These are phyloP conservation scores for Malassezia caprae DNA, from an alignment of 1,284 basidiomycete genomes.

Conservation along the genomic window DNA sequence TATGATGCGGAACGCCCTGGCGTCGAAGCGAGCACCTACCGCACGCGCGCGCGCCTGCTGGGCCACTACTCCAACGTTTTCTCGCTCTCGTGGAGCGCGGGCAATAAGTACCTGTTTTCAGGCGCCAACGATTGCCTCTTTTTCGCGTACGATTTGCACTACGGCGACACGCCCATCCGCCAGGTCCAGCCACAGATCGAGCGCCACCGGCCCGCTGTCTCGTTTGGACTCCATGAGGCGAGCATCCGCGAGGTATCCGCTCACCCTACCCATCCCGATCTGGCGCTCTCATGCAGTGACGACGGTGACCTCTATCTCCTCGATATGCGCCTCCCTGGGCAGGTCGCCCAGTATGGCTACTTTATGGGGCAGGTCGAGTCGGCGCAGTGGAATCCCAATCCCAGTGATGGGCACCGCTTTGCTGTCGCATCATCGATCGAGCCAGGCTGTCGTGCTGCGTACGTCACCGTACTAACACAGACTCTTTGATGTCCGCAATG, in stretches of 20 bases:
- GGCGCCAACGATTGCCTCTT: constrained; percentile 14
- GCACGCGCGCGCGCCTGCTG: constrained; percentile 6
- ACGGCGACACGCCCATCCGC: constrained; percentile 3
- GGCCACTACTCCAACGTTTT: constrained; percentile 17
- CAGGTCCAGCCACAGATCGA: not conserved
- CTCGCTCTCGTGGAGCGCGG: constrained; percentile 12
- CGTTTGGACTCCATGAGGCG: constrained; percentile 2
- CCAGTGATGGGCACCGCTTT: constrained; percentile 14
- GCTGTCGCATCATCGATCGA: constrained; percentile 8
- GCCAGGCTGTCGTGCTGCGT: constrained; percentile 5
- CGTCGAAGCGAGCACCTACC: constrained; percentile 9
- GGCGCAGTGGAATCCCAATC: constrained; percentile 17
- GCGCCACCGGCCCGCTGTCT: not conserved
- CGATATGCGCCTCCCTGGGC: constrained; percentile 11
- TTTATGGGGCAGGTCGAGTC: constrained; percentile 13
- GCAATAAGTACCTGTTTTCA: constrained; percentile 8
- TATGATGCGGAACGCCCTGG: constrained; percentile 1
- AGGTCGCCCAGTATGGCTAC: constrained; percentile 4
- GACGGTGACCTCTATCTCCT: constrained; percentile 14
- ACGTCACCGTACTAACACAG: constrained; percentile 1
- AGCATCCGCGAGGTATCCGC: constrained; percentile 17
- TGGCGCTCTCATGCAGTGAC: constrained; percentile 11
- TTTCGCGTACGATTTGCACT: constrained; percentile 15
- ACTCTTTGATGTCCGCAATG: constrained; percentile 9
- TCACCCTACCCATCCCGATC: constrained; percentile 13